Evolutionary conservation across 2,329 filamentous ascomycete species (phyloP).

Genomic region (Ophiocordyceps polyrhachis-furcata): DNA sequence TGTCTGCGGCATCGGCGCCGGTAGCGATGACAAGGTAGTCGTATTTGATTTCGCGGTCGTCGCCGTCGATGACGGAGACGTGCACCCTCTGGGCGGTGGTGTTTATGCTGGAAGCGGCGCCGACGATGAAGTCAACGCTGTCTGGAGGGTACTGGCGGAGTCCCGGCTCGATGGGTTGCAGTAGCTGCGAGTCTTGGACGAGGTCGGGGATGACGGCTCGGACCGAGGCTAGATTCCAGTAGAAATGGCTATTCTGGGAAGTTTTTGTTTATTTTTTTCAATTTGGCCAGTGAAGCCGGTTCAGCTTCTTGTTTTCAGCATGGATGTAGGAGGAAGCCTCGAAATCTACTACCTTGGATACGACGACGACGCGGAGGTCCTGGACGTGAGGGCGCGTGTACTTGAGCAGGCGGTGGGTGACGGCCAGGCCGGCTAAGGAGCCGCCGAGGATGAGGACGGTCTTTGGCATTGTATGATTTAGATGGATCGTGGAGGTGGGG

Average conservation of each 20-base stretch:
- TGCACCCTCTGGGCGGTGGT: constrained; percentile 20
- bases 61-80: constrained; percentile 13
- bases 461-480: constrained; percentile 20
- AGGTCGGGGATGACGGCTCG: constrained; percentile 33
- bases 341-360: constrained; percentile 27
- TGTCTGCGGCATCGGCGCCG: constrained; percentile 24
- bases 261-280: not conserved
- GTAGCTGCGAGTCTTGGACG: constrained; percentile 29
- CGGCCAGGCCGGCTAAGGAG: constrained; percentile 31
- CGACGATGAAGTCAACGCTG: constrained; percentile 32
- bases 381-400: constrained; percentile 24
- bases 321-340: not conserved
- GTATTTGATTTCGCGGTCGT: constrained; percentile 21
- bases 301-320: not conserved
- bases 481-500: not conserved
- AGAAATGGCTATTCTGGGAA: constrained; percentile 34
- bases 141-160: constrained; percentile 29
- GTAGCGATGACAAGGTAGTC: constrained; percentile 40
- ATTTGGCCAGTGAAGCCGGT: not conserved
- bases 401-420: constrained; percentile 36
- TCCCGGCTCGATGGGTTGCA: constrained; percentile 28
- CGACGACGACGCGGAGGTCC: constrained; percentile 33
- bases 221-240: constrained; percentile 38
- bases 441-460: constrained; percentile 36
- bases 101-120: constrained; percentile 24